A percentile compares a stretch with the other conserved stretches of the same genome.
Evolutionary conservation across 305 asterid genomes (phyloP).

Genomic region (Ilex paraguariensis): DNA sequence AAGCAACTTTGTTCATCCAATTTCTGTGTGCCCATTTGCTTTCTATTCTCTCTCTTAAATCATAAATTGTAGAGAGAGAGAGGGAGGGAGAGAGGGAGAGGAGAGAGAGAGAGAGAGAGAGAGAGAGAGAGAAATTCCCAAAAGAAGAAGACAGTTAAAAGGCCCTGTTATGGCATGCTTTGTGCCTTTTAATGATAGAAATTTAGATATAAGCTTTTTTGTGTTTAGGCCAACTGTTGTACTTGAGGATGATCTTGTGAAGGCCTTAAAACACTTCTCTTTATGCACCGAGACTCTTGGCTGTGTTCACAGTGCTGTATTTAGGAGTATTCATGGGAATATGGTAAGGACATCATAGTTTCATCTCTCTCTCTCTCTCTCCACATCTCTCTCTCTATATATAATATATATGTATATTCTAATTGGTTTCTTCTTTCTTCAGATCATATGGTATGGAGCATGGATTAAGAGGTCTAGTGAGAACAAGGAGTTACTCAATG

Average conservation of each 20-base stretch:
- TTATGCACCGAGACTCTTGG: conserved; percentile 46
- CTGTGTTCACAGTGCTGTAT: conserved; percentile 54
- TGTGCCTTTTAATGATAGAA: conserved; percentile 52
- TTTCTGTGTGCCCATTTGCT: not conserved
- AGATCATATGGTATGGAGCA: conserved; percentile 72
- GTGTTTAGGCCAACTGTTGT: conserved; percentile 52
- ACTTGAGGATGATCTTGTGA: conserved; percentile 39
- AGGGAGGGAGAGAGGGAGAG: too few species aligned
- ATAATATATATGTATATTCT: not conserved
- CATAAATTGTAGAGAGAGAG: not conserved
- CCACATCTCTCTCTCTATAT: too few species aligned
- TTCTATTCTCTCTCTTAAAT: not conserved
- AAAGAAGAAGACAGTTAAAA: not conserved
- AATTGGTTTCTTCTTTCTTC: not conserved
- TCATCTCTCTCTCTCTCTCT: not conserved
- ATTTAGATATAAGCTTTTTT: conserved; percentile 49
- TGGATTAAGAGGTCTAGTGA: conserved; percentile 50
- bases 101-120: too few species aligned
- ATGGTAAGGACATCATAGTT: conserved; percentile 25
- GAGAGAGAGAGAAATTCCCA: not conserved
- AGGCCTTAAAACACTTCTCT: conserved; percentile 40
- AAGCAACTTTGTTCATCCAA: not conserved
- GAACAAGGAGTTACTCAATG: conserved; percentile 28
- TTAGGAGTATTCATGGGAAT: conserved; percentile 67
- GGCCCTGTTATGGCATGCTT: conserved; percentile 47